These are phyloP conservation scores for Tagetes erecta DNA, from an alignment of 129 eudicot species.

Conservation along the genomic window DNA sequence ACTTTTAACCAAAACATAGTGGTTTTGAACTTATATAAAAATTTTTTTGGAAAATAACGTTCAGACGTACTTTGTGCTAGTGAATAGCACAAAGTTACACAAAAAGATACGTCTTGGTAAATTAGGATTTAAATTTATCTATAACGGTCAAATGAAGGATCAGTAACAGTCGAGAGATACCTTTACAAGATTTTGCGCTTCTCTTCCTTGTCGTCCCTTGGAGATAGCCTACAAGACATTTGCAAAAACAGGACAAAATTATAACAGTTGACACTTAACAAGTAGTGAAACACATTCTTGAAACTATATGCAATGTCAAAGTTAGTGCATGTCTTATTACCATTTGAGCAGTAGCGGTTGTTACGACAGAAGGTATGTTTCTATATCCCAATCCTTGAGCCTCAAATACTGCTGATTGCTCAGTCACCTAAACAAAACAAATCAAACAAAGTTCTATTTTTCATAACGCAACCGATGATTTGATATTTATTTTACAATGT, in stretches of 20 bases:
- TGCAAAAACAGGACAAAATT: not conserved
- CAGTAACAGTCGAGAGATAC: slow-evolving; percentile 31
- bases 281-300: not conserved
- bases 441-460: too few species aligned
- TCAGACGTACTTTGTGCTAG: too few species aligned
- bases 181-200: slow-evolving; percentile 81
- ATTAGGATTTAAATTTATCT: not conserved
- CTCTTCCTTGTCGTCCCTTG: slow-evolving; percentile 94
- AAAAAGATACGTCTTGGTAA: not conserved
- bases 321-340: slow-evolving; percentile 35
- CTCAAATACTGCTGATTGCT: slow-evolving; percentile 68
- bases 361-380: slow-evolving; percentile 53
- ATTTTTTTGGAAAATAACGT: not conserved
- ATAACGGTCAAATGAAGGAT: not conserved
- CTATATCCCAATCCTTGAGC: slow-evolving; percentile 59
- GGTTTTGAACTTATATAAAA: not conserved
- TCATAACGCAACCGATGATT: not conserved
- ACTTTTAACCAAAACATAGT: not conserved
- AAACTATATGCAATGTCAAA: not conserved
- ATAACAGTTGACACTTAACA: not conserved
- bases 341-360: slow-evolving; percentile 90
- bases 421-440: slow-evolving; percentile 22
- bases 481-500: slow-evolving; percentile 39
- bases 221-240: slow-evolving; percentile 60
- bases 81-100: too few species aligned